phyloP scores from a whole-genome alignment of 805 yeast genomes.

The Teunomyces tritomae region DNA sequence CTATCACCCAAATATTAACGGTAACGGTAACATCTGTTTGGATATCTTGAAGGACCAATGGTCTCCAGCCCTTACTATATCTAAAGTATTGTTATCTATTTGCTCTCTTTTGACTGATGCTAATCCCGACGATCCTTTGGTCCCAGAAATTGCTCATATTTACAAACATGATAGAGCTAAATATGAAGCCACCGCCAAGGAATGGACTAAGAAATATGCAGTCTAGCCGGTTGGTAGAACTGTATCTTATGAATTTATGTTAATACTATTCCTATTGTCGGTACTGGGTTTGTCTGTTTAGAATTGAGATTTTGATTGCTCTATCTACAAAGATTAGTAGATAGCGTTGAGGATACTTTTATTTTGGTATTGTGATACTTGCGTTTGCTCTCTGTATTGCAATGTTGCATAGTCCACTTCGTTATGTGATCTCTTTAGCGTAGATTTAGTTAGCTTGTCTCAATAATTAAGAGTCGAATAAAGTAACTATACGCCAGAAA shows the following conservation, averaged over 20 bases:
- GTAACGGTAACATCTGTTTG: conserved; percentile 93
- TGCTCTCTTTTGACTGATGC: conserved; percentile 97
- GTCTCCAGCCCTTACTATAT: conserved; percentile 97
- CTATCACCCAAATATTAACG: conserved; percentile 96
- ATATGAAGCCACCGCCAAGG: conserved; percentile 95
- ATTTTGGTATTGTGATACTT: not conserved
- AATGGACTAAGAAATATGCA: conserved; percentile 98
- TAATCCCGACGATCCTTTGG: conserved; percentile 98
- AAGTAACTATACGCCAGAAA: not conserved
- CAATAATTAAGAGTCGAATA: not conserved
- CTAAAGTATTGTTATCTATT: conserved; percentile 90
- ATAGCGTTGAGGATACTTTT: not conserved
- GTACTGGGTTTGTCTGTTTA: conserved; percentile 2
- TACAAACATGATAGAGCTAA: conserved; percentile 92
- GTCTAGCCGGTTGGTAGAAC: conserved; percentile 43
- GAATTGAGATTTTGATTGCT: not conserved
- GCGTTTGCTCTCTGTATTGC: not conserved
- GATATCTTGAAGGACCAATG: conserved; percentile 97
- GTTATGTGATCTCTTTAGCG: not conserved
- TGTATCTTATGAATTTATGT: conserved; percentile 7
- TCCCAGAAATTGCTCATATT: conserved; percentile 95
- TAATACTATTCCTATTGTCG: conserved; percentile 3
- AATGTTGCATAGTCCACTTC: not conserved
- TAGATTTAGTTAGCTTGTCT: conserved; percentile 1
- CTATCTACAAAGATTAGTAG: not conserved